Base-by-base conservation (phyloP, 2,329 filamentous ascomycete species). In the Hyphodiscus sp. region DNA sequence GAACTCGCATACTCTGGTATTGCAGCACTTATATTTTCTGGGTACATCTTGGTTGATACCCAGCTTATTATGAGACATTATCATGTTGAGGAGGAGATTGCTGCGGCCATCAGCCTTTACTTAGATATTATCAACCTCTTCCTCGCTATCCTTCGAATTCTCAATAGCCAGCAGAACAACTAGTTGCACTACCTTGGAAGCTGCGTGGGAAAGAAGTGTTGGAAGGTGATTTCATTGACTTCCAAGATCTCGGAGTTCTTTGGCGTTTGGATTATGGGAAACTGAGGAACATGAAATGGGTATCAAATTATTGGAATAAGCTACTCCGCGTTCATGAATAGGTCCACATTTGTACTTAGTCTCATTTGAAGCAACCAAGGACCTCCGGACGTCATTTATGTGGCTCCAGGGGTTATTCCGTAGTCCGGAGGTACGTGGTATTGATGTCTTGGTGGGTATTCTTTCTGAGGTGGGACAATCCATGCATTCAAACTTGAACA, bases 41-140 rank as follows among this genome's bases (percentile, higher is more conserved):
- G 79, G 8, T 99, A 99, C 73, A 95, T 99, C 58, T 79, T 99
- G 46, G 89, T 97, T 46, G 94, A 99, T 69, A 99, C 94, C 0
- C 94, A 99, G 77, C 75, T 99, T 64, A 83, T 99, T 58, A 87
- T 99, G 82, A 83, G 91, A 67, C 89, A 96, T 71, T 94, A 96
- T 73, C 92, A 97, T 67, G 90, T 96, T 50, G 94, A 99, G 74
- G 92, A 96, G 79, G 91, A 96, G 77, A 96, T 97, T 69, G 91
- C 91, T 7, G 92, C 92, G 48, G 86, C 89, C 10, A 96, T 99
- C 71, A 94, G 89, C 68, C 79, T 99, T 47, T 99, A 99, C 70
- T 80, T 99, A 48, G 92, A 97, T 70, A 85, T 97, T 60, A 89
- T 97, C 76, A 99, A 99, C 79, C 73, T 99, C 62, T 99, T 99